Conservation (phyloP, 768 basidiomycete species). For the Suillus fuscotomentosus region DNA sequence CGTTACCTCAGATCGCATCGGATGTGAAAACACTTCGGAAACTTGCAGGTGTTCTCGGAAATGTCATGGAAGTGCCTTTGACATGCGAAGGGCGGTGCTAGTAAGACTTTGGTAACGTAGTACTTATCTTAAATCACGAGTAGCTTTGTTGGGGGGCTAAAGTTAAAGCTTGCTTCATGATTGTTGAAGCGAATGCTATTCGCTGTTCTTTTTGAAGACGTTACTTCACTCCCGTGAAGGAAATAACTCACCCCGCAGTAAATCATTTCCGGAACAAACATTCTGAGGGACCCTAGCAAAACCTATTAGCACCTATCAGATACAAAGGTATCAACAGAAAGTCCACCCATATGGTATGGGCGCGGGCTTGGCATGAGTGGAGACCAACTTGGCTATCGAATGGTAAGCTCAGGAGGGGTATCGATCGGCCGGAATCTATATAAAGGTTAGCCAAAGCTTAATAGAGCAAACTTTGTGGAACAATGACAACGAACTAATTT, state of each 20-base stretch:
- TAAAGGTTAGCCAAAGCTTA: not conserved
- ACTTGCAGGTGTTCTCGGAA: not conserved
- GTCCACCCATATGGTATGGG: not conserved
- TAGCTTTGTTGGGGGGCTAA: not conserved
- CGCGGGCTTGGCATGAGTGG: not conserved
- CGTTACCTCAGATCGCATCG: slow-evolving; percentile 1
- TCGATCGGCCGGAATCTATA: not conserved
- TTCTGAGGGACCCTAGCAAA: not conserved
- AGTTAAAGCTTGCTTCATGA: not conserved
- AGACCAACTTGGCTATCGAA: not conserved
- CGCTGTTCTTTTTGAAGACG: not conserved
- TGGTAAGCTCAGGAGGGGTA: not conserved
- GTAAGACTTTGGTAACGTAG: not conserved
- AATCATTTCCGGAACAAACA: not conserved
- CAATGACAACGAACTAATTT: not conserved
- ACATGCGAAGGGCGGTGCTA: not conserved
- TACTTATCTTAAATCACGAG: not conserved
- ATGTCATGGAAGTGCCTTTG: not conserved
- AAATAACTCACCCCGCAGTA: not conserved
- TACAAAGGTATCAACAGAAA: not conserved
- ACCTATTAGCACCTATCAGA: not conserved
- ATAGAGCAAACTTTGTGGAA: not conserved
- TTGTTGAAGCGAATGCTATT: not conserved
- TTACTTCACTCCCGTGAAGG: not conserved
- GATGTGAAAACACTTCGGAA: not conserved